Evolutionary conservation across 257 asterid genomes (phyloP).

Genomic region (Gentiana straminea): DNA sequence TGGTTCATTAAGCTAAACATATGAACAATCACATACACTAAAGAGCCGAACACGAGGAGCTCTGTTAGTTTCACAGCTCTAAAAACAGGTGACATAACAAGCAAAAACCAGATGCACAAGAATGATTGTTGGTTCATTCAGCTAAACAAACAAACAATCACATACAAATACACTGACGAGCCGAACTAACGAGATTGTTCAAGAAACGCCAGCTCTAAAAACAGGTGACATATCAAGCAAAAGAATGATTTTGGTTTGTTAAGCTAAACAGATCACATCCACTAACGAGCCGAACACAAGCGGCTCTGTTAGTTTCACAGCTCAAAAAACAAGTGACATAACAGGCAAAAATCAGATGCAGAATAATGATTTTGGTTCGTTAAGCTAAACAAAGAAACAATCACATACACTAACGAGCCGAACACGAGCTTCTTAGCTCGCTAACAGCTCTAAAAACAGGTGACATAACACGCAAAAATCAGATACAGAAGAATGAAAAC

Average conservation of each 20-base stretch:
- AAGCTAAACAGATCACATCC: background rate
- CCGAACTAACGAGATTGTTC: background rate
- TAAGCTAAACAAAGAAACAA: background rate
- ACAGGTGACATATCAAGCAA: background rate
- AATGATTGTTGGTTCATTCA: background rate
- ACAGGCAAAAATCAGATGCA: background rate
- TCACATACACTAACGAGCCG: background rate
- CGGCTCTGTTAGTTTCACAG: background rate
- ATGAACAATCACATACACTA: too few relatives aligned
- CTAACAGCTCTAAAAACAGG: background rate
- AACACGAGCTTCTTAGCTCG: background rate
- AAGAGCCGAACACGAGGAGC: too few relatives aligned
- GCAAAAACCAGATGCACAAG: too few relatives aligned
- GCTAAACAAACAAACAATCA: too few relatives aligned
- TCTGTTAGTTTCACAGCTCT: too few relatives aligned
- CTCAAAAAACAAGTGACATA: background rate
- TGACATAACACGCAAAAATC: background rate
- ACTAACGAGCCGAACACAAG: background rate
- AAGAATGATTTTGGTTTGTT: background rate
- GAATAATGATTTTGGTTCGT: background rate
- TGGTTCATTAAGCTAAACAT: background rate
- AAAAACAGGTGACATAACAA: too few relatives aligned
- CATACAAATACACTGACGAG: background rate
- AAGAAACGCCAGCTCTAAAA: background rate
- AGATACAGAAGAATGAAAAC: background rate